A percentile compares a stretch with the other conserved stretches of the same genome.
Evolutionary conservation across 805 yeast genomes (phyloP).

Genomic region (Saccharomycopsis amapae): DNA sequence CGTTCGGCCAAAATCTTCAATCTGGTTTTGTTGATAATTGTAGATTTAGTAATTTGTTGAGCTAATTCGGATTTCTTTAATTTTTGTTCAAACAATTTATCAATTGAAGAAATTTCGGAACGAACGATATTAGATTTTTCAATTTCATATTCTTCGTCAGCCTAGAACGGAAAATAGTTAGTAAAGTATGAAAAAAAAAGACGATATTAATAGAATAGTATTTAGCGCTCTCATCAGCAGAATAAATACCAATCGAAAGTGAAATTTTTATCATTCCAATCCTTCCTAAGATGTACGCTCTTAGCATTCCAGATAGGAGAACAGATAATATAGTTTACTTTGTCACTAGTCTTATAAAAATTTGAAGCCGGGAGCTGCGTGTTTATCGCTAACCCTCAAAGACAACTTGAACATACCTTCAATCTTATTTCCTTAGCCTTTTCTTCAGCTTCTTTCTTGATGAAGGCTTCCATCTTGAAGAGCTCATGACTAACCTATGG

Average conservation of each 20-base stretch:
- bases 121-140: conserved; percentile 95
- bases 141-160: conserved; percentile 97
- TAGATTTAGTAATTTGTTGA: conserved; percentile 93
- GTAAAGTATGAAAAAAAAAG: background rate
- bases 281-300: too few species aligned
- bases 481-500: conserved; percentile 86
- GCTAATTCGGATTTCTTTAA: conserved; percentile 87
- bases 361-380: too few species aligned
- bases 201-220: background rate
- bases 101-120: conserved; percentile 84
- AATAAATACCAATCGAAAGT: too few species aligned
- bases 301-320: too few species aligned
- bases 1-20: conserved; percentile 82
- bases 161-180: conserved; percentile 38
- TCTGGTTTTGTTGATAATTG: conserved; percentile 92
- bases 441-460: conserved; percentile 98
- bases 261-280: too few species aligned
- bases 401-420: conserved; percentile 39
- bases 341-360: too few species aligned
- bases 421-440: conserved; percentile 93
- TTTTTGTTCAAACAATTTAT: conserved; percentile 68
- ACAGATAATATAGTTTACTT: too few species aligned
- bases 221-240: too few species aligned
- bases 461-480: conserved; percentile 96
- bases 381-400: background rate